Percentiles rank a stretch among this genome's conserved stretches.
These are phyloP conservation scores for Venturia effusa DNA, from an alignment of 2,329 filamentous ascomycete genomes.

Conservation along the genomic window DNA sequence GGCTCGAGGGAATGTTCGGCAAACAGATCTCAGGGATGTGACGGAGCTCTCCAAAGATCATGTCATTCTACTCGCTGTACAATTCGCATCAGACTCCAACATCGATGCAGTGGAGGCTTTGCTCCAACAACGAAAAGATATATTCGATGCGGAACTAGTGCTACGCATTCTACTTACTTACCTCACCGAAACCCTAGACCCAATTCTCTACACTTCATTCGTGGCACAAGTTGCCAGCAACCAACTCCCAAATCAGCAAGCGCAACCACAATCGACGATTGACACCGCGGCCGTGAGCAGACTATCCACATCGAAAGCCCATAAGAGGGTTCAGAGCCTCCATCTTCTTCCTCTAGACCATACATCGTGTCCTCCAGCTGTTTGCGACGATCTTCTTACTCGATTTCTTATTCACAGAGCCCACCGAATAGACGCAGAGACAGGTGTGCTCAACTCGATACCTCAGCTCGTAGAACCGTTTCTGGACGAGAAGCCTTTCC, in stretches of 20 bases:
- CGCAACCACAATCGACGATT: conserved; percentile 25
- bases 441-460: conserved; percentile 59
- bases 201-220: conserved; percentile 41
- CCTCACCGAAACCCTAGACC: conserved; percentile 59
- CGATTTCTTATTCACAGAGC: conserved; percentile 59
- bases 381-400: conserved; percentile 44
- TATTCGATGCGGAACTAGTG: conserved; percentile 53
- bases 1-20: not conserved
- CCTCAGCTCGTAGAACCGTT: conserved; percentile 60
- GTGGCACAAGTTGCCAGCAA: conserved; percentile 29
- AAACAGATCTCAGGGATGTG: not conserved
- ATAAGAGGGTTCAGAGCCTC: conserved; percentile 53
- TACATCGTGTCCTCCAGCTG: conserved; percentile 36
- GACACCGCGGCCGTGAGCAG: conserved; percentile 46
- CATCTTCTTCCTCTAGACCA: conserved; percentile 48
- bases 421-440: conserved; percentile 58
- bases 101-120: conserved; percentile 52
- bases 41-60: conserved; percentile 52
- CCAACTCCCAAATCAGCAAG: conserved; percentile 24
- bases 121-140: conserved; percentile 42
- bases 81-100: conserved; percentile 56
- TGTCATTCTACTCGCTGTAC: conserved; percentile 60
- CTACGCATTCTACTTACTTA: conserved; percentile 67
- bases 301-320: conserved; percentile 52
- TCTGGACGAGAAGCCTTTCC: conserved; percentile 46